phyloP scores from a whole-genome alignment of 305 asterid genomes.

The Fraxinus paxiana region DNA sequence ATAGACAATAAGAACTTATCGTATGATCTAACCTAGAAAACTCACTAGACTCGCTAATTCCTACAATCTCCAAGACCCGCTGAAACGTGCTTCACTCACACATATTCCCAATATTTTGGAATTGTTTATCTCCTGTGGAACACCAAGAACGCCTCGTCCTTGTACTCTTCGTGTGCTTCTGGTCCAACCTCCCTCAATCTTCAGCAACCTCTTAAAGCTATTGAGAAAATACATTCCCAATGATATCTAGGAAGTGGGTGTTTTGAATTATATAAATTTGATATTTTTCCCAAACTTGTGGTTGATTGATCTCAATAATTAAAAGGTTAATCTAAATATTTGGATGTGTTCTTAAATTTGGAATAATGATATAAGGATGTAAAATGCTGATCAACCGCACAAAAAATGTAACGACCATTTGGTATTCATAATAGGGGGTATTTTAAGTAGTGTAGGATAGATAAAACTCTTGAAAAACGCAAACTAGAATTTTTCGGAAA shows the following conservation, averaged over 20 bases:
- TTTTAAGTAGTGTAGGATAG: not conserved
- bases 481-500: too few relatives aligned
- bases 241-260: not conserved
- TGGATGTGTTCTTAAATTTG: not conserved
- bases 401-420: not conserved
- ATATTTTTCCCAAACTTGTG: not conserved
- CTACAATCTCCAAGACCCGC: not conserved
- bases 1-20: not conserved
- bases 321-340: not conserved
- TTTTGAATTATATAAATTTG: not conserved
- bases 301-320: not conserved
- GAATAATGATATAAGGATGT: not conserved
- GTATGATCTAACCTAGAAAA: not conserved
- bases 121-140: not conserved
- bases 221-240: not conserved
- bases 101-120: not conserved
- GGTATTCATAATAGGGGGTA: not conserved
- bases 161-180: not conserved
- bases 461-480: not conserved
- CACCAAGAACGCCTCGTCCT: not conserved
- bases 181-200: not conserved
- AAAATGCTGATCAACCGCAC: not conserved
- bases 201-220: not conserved
- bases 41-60: not conserved
- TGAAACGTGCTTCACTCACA: not conserved